Evolutionary conservation across 768 basidiomycete genomes (phyloP).

Genomic region (Tylopilus rubrobrunneus): DNA sequence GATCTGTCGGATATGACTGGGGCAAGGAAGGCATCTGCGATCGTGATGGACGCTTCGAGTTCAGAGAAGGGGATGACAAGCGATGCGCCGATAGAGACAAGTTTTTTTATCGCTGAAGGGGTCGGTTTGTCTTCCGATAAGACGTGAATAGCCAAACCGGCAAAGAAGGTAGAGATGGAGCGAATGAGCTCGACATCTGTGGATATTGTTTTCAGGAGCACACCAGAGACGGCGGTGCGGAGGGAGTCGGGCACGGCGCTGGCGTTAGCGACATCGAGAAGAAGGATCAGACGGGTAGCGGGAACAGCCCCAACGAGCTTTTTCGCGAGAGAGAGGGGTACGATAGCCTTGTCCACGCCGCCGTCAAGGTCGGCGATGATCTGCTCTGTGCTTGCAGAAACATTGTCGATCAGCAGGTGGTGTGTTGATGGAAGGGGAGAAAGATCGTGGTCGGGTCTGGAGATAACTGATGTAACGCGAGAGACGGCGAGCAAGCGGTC

Average conservation of each 20-base stretch:
- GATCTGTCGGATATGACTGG: slow-evolving; percentile 79
- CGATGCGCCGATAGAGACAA: slow-evolving; percentile 55
- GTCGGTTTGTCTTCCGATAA: slow-evolving; percentile 53
- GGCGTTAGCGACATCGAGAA: slow-evolving; percentile 69
- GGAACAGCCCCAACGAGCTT: slow-evolving; percentile 67
- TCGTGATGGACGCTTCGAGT: slow-evolving; percentile 59
- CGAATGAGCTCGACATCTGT: slow-evolving; percentile 74
- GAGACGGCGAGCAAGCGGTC: slow-evolving; percentile 55
- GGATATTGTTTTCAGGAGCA: slow-evolving; percentile 71
- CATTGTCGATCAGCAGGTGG: slow-evolving; percentile 57
- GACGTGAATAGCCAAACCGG: slow-evolving; percentile 59
- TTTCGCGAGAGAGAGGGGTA: slow-evolving; percentile 62
- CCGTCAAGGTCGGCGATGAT: slow-evolving; percentile 66
- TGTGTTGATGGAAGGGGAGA: slow-evolving; percentile 27
- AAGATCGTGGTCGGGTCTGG: slow-evolving; percentile 36
- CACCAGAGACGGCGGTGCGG: slow-evolving; percentile 70
- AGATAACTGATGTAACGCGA: slow-evolving; percentile 75
- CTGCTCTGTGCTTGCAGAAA: slow-evolving; percentile 46
- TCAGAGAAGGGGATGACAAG: slow-evolving; percentile 70
- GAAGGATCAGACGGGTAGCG: slow-evolving; percentile 66
- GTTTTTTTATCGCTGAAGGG: slow-evolving; percentile 55
- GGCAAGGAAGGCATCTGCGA: slow-evolving; percentile 85
- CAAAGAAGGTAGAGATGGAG: slow-evolving; percentile 73
- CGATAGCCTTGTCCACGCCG: slow-evolving; percentile 78
- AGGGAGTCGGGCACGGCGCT: slow-evolving; percentile 74